Evolutionary conservation across 2,329 filamentous ascomycete genomes (phyloP).

Genomic region (Calycina herbarum): DNA sequence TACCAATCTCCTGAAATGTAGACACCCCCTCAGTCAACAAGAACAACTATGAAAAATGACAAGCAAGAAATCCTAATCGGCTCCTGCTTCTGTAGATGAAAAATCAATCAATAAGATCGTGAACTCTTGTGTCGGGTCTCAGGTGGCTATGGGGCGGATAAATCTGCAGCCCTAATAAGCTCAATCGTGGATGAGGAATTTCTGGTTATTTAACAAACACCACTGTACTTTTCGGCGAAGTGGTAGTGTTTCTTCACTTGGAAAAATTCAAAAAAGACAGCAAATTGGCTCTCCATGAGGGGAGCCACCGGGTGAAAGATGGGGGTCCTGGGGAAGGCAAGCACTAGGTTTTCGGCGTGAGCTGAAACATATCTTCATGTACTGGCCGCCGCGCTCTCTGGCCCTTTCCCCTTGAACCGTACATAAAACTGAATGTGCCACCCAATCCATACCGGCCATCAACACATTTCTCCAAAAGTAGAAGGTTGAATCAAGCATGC

Average conservation of each 20-base stretch:
- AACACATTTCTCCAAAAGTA: conserved; percentile 2
- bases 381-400: not conserved
- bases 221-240: conserved; percentile 7
- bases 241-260: conserved; percentile 7
- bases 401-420: conserved; percentile 6
- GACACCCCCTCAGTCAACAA: not conserved
- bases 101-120: not conserved
- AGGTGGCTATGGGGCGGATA: conserved; percentile 12
- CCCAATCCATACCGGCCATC: conserved; percentile 3
- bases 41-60: not conserved
- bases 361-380: conserved; percentile 10
- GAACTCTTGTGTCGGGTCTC: conserved; percentile 5
- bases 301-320: not conserved
- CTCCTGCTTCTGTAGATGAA: conserved; percentile 3
- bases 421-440: conserved; percentile 15
- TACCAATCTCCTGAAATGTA: not conserved
- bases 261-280: not conserved
- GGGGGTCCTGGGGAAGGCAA: not conserved
- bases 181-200: not conserved
- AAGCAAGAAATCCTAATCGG: not conserved
- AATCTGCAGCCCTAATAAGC: conserved; percentile 7
- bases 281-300: not conserved
- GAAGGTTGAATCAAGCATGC: conserved; percentile 10
- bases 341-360: not conserved
- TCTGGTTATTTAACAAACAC: conserved; percentile 9